phyloP scores from a whole-genome alignment of 148 eudicot species.

The Beta vulgaris region DNA sequence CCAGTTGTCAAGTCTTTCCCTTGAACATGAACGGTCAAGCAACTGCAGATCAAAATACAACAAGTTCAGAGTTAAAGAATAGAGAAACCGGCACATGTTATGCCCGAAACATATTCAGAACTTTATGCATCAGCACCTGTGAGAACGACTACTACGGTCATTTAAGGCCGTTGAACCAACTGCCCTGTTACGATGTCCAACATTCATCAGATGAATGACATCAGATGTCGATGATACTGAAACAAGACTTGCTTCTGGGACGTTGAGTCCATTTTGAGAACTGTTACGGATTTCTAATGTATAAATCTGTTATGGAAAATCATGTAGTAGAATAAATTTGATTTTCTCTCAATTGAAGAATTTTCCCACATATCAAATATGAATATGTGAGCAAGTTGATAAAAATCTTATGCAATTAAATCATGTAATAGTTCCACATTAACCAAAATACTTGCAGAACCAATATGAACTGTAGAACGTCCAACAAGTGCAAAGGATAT shows the following conservation, averaged over 20 bases:
- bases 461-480: not conserved
- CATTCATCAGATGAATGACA: constrained; percentile 82
- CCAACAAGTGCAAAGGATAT: constrained; percentile 58
- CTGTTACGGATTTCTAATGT: constrained; percentile 94
- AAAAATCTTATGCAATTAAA: not conserved
- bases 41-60: constrained; percentile 47
- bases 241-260: constrained; percentile 90
- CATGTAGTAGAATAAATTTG: not conserved
- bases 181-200: constrained; percentile 87
- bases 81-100: no score
- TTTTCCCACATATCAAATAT: not conserved
- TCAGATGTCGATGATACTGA: constrained; percentile 78
- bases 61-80: not conserved
- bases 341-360: not conserved
- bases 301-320: constrained; percentile 46
- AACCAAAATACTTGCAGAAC: not conserved
- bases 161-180: constrained; percentile 97
- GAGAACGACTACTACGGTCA: constrained; percentile 99
- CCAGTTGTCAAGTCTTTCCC: constrained; percentile 92
- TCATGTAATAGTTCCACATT: not conserved
- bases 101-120: not conserved
- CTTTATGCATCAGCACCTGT: constrained; percentile 46
- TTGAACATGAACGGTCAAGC: constrained; percentile 98
- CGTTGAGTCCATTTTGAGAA: constrained; percentile 86
- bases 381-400: not conserved